Evolutionary conservation across 106 monocot genomes (phyloP).

Genomic region (Chionographis japonica): DNA sequence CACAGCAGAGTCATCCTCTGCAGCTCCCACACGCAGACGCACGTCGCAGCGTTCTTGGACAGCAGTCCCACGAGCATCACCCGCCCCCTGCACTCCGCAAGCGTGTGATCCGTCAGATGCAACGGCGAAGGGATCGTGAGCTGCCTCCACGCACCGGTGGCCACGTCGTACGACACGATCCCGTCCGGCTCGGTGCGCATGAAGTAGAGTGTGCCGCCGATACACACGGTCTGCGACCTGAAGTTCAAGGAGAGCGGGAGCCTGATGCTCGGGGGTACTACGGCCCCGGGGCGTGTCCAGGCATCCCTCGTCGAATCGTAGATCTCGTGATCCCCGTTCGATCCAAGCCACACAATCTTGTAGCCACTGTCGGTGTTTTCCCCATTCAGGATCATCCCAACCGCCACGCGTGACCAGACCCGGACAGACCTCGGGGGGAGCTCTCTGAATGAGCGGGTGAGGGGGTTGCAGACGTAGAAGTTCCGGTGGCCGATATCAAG

Average conservation of each 20-base stretch:
- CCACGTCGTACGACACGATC: slow-evolving; percentile 58
- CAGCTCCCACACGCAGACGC: slow-evolving; percentile 88
- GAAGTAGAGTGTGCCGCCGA: slow-evolving; percentile 70
- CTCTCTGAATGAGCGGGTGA: slow-evolving; percentile 52
- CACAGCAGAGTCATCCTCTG: slow-evolving; percentile 97
- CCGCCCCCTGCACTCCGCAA: slow-evolving; percentile 59
- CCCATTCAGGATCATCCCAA: slow-evolving; percentile 69
- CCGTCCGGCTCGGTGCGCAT: slow-evolving; percentile 72
- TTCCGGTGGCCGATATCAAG: slow-evolving; percentile 45
- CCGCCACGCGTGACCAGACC: slow-evolving; percentile 41
- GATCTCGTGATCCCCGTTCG: slow-evolving; percentile 57
- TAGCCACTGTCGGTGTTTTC: slow-evolving; percentile 30
- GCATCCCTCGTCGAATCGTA: slow-evolving; percentile 58
- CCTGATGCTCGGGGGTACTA: slow-evolving; percentile 45
- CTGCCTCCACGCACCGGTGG: slow-evolving; percentile 59
- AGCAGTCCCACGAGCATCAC: slow-evolving; percentile 79
- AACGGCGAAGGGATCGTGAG: slow-evolving; percentile 54
- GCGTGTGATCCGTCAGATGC: slow-evolving; percentile 41
- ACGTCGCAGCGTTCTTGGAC: slow-evolving; percentile 76
- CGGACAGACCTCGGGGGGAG: slow-evolving; percentile 48
- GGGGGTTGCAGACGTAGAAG: slow-evolving; percentile 72
- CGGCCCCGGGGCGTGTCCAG: slow-evolving; percentile 36
- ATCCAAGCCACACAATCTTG: slow-evolving; percentile 65
- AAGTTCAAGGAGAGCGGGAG: slow-evolving; percentile 62
- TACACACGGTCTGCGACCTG: slow-evolving; percentile 56